Evolutionary conservation across 1,284 basidiomycete genomes (phyloP).

Genomic region (Amylostereum areolatum): DNA sequence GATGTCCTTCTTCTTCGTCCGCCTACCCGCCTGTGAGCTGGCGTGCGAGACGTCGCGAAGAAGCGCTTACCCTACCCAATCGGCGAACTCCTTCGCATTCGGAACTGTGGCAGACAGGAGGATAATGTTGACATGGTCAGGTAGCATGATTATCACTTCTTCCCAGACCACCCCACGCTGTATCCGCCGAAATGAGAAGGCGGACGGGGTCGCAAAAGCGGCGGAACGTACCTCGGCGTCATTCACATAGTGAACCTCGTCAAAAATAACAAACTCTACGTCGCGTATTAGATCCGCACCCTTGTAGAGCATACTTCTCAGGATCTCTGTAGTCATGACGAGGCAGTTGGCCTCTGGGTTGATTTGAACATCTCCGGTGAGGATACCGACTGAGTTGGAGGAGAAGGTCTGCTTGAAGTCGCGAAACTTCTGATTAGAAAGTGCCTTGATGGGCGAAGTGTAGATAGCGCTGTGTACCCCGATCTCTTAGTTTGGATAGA

Average conservation of each 20-base stretch:
- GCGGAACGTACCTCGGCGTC: conserved; percentile 80
- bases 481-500: conserved; percentile 2
- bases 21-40: conserved; percentile 39
- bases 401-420: conserved; percentile 99
- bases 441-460: conserved; percentile 97
- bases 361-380: conserved; percentile 99
- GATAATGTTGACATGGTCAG: conserved; percentile 96
- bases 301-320: conserved; percentile 98
- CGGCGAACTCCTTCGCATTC: conserved; percentile 97
- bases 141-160: conserved; percentile 99
- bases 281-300: conserved; percentile 98
- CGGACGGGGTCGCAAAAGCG: neutral
- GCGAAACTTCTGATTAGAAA: conserved; percentile 98
- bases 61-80: conserved; percentile 91
- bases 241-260: conserved; percentile 99
- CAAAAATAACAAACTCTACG: conserved; percentile 99
- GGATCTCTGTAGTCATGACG: conserved; percentile 99
- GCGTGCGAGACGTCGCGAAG: conserved; percentile 5
- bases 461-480: conserved; percentile 77
- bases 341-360: conserved; percentile 97
- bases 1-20: conserved; percentile 99
- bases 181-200: neutral
- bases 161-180: conserved; percentile 99
- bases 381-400: conserved; percentile 87
- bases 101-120: conserved; percentile 97